These are phyloP conservation scores for Catunica adiposa DNA, from an alignment of 2,329 filamentous ascomycete species.

Conservation along the genomic window DNA sequence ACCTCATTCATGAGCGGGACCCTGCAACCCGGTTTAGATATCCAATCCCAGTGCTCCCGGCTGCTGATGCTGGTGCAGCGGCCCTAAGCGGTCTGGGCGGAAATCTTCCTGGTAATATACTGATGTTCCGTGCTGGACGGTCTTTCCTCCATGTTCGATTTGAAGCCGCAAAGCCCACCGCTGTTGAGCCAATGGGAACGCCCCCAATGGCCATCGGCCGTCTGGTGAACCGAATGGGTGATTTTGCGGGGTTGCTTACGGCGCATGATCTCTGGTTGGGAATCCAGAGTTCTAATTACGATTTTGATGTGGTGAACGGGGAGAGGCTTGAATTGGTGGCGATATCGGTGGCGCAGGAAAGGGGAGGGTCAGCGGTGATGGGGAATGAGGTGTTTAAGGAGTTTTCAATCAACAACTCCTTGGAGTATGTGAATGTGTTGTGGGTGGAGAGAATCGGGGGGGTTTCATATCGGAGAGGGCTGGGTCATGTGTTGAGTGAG, in stretches of 20 bases:
- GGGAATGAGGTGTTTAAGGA: slow-evolving; percentile 26
- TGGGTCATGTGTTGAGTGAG: slow-evolving; percentile 27
- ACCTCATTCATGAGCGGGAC: slow-evolving; percentile 27
- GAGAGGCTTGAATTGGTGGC: slow-evolving; percentile 30
- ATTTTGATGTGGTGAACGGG: slow-evolving; percentile 20
- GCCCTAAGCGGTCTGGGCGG: slow-evolving; percentile 12
- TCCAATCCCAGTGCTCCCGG: slow-evolving; percentile 24
- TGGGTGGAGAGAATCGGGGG: slow-evolving; percentile 31
- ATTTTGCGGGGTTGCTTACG: slow-evolving; percentile 28
- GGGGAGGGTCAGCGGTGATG: slow-evolving; percentile 26
- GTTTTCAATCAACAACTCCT: slow-evolving; percentile 23
- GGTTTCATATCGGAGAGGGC: slow-evolving; percentile 26
- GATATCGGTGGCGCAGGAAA: slow-evolving; percentile 26
- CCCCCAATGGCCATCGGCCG: slow-evolving; percentile 28
- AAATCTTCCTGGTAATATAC: slow-evolving; percentile 23
- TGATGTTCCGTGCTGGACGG: slow-evolving; percentile 25
- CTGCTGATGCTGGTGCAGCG: slow-evolving; percentile 1
- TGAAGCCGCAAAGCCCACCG: slow-evolving; percentile 19
- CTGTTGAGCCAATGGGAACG: slow-evolving; percentile 16
- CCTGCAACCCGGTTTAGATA: slow-evolving; percentile 26
- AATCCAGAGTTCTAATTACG: slow-evolving; percentile 30
- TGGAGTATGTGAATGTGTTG: slow-evolving; percentile 31
- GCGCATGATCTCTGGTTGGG: slow-evolving; percentile 31
- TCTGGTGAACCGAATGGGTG: slow-evolving; percentile 23
- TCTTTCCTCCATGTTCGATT: slow-evolving; percentile 28